These are phyloP conservation scores for Epichloe amarillans DNA, from an alignment of 2,329 filamentous ascomycete species.

Conservation along the genomic window DNA sequence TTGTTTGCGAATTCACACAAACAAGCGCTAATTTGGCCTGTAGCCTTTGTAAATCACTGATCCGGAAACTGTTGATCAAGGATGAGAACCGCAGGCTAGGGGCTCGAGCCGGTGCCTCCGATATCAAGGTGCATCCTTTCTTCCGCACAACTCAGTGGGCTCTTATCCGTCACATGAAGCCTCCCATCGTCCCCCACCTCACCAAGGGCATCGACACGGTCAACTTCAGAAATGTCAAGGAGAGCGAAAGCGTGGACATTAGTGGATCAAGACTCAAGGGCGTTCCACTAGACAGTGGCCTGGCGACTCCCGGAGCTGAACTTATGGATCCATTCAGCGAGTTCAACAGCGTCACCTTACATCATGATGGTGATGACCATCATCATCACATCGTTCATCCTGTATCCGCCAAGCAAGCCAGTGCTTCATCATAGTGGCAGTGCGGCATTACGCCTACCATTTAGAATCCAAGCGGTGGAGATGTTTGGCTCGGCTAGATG, in stretches of 20 bases:
- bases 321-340: constrained; percentile 87
- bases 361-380: constrained; percentile 83
- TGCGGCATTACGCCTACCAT: neutral
- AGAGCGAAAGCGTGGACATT: constrained; percentile 88
- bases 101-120: constrained; percentile 85
- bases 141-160: constrained; percentile 96
- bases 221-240: constrained; percentile 97
- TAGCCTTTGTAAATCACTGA: constrained; percentile 90
- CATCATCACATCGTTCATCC: constrained; percentile 16
- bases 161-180: constrained; percentile 92
- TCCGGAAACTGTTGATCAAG: constrained; percentile 94
- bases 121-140: constrained; percentile 93
- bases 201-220: constrained; percentile 84
- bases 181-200: constrained; percentile 92
- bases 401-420: constrained; percentile 2
- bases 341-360: constrained; percentile 95
- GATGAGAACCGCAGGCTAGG: constrained; percentile 89
- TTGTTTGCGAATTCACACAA: neutral
- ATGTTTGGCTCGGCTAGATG: neutral
- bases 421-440: constrained; percentile 5
- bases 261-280: constrained; percentile 55
- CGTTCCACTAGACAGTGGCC: constrained; percentile 72
- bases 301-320: constrained; percentile 75
- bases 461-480: neutral
- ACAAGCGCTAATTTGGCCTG: neutral